phyloP scores from a whole-genome alignment of 192 early-diverging fungal genomes.

The Coemansia sp. region DNA sequence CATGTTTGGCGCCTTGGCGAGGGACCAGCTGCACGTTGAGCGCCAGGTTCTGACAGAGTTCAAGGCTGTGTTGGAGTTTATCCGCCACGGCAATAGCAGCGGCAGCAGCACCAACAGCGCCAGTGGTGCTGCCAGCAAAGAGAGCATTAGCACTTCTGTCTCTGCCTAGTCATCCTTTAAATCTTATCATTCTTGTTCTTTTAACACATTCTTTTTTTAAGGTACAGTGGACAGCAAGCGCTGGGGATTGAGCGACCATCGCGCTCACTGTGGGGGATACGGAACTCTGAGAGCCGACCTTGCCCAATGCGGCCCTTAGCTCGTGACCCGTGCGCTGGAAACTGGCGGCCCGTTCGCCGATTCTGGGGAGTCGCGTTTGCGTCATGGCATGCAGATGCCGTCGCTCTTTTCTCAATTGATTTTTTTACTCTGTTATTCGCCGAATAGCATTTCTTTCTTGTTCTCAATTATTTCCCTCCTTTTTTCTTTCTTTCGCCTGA shows the following conservation, averaged over 20 bases:
- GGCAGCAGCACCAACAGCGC: not conserved
- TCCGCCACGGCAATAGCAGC: constrained; percentile 20
- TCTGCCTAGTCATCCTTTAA: not conserved
- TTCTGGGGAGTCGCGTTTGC: not conserved
- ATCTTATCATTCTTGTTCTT: not conserved
- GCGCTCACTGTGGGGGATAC: too few species aligned
- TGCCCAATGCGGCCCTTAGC: not conserved
- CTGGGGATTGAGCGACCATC: too few species aligned
- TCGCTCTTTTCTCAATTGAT: not conserved
- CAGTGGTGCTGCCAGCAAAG: not conserved
- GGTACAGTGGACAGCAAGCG: too few species aligned
- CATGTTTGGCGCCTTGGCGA: constrained; percentile 43
- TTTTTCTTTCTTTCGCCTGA: not conserved
- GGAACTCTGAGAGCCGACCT: too few species aligned
- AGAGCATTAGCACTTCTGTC: not conserved
- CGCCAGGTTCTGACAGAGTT: constrained; percentile 45
- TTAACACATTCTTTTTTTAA: not conserved
- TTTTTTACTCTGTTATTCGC: not conserved
- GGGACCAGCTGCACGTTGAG: constrained; percentile 48
- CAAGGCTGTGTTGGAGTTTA: constrained; percentile 44
- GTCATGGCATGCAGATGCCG: not conserved
- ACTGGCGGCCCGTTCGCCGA: not conserved
- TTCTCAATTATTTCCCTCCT: not conserved
- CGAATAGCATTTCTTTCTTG: not conserved
- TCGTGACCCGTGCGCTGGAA: not conserved